Percentiles rank a stretch among this genome's conserved stretches.
Evolutionary conservation across 805 yeast genomes (phyloP).

Genomic region (Ogataea thermomethanolica): DNA sequence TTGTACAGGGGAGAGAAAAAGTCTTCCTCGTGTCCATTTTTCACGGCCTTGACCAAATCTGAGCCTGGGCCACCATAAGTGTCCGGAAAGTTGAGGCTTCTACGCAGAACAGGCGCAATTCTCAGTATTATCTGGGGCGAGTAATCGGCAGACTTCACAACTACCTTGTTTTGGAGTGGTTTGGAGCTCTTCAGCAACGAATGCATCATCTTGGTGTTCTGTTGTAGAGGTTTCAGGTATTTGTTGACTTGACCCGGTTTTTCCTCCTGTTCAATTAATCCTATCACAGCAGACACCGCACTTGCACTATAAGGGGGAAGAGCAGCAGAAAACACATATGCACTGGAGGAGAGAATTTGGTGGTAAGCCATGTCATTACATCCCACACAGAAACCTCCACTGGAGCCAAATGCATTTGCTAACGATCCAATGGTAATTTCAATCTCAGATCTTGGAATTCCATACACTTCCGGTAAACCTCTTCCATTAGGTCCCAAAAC

Average conservation of each 20-base stretch:
- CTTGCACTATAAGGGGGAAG: constrained; percentile 88
- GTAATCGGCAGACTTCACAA: constrained; percentile 50
- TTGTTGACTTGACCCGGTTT: constrained; percentile 35
- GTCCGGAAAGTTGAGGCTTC: constrained; percentile 43
- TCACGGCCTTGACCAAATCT: constrained; percentile 40
- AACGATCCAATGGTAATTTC: constrained; percentile 86
- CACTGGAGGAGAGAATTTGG: constrained; percentile 85
- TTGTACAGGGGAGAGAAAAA: constrained; percentile 43
- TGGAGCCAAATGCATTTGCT: constrained; percentile 75
- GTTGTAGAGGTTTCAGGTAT: constrained; percentile 37
- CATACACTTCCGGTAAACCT: constrained; percentile 76
- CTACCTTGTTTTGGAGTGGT: constrained; percentile 37
- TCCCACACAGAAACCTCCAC: constrained; percentile 95
- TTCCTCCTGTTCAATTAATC: constrained; percentile 41
- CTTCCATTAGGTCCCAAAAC: constrained; percentile 80
- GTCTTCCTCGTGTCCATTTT: constrained; percentile 39
- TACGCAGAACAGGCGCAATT: constrained; percentile 46
- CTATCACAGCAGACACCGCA: constrained; percentile 48
- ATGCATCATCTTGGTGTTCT: constrained; percentile 39
- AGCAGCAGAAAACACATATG: constrained; percentile 92
- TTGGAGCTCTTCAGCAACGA: constrained; percentile 39
- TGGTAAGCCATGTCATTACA: constrained; percentile 78
- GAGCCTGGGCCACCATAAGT: constrained; percentile 47
- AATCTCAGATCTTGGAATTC: constrained; percentile 64
- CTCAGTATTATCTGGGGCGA: constrained; percentile 73